Evolutionary conservation across 306 rosid genomes (phyloP).

Genomic region (Cyamopsis tetragonoloba): DNA sequence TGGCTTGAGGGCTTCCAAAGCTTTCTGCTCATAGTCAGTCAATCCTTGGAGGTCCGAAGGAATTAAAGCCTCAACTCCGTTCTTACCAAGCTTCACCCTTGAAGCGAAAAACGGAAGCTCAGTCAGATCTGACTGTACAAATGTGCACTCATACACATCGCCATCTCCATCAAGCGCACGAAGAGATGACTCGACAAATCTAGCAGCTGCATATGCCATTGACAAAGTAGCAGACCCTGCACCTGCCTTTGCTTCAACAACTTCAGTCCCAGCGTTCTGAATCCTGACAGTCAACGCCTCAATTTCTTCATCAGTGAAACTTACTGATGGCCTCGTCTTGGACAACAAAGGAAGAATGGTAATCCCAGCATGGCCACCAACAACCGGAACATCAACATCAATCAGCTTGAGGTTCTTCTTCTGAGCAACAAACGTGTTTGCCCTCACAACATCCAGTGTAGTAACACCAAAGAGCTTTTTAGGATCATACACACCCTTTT

Average conservation of each 20-base stretch:
- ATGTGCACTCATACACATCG: slow-evolving; percentile 88
- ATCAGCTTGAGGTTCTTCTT: slow-evolving; percentile 85
- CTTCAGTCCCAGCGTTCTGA: slow-evolving; percentile 98
- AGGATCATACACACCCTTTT: slow-evolving; percentile 90
- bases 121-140: slow-evolving; percentile 76
- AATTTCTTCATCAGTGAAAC: slow-evolving; percentile 73
- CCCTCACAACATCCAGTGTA: slow-evolving; percentile 96
- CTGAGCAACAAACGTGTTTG: slow-evolving; percentile 96
- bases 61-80: slow-evolving; percentile 86
- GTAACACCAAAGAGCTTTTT: slow-evolving; percentile 94
- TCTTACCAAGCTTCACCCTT: slow-evolving; percentile 82
- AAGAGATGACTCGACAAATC: slow-evolving; percentile 94
- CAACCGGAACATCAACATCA: slow-evolving; percentile 94
- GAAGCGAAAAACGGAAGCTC: slow-evolving; percentile 97
- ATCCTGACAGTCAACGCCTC: slow-evolving; percentile 73
- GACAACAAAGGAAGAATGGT: slow-evolving; percentile 90
- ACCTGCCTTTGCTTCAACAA: slow-evolving; percentile 98
- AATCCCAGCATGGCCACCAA: slow-evolving; percentile 96
- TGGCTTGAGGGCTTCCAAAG: slow-evolving; percentile 84
- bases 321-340: slow-evolving; percentile 70
- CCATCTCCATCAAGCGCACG: slow-evolving; percentile 94
- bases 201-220: slow-evolving; percentile 98
- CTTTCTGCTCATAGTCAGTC: slow-evolving; percentile 87
- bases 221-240: slow-evolving; percentile 97
- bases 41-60: slow-evolving; percentile 82